phyloP scores from a whole-genome alignment of 2,329 filamentous ascomycete genomes.

The Aspergillus clavatus region DNA sequence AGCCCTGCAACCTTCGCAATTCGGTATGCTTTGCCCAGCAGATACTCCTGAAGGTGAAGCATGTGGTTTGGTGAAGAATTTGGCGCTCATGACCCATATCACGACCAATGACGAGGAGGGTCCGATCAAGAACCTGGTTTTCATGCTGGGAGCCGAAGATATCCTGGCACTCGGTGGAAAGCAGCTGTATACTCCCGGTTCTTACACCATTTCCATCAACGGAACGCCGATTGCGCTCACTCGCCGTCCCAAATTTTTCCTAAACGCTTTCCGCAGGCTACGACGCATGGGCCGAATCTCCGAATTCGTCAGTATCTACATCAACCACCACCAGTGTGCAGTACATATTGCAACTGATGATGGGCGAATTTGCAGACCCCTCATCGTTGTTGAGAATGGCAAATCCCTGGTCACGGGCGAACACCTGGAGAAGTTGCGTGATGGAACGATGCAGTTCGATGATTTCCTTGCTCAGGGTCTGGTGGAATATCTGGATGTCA shows the following conservation, averaged over 20 bases:
- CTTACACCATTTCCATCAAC: conserved; percentile 91
- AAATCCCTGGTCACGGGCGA: conserved; percentile 73
- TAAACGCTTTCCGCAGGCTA: conserved; percentile 78
- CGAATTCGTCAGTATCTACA: conserved; percentile 93
- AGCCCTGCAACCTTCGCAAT: conserved; percentile 94
- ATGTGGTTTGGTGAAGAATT: conserved; percentile 94
- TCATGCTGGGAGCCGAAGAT: conserved; percentile 77
- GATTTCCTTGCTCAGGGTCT: conserved; percentile 86
- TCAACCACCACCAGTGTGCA: conserved; percentile 86
- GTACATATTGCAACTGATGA: conserved; percentile 97
- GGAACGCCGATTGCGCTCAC: conserved; percentile 90
- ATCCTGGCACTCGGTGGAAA: conserved; percentile 75
- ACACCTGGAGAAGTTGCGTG: conserved; percentile 75
- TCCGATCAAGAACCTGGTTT: conserved; percentile 80
- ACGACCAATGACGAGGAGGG: conserved; percentile 94
- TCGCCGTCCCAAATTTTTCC: conserved; percentile 77
- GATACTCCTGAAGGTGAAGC: conserved; percentile 98
- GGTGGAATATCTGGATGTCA: conserved; percentile 95
- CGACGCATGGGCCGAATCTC: conserved; percentile 87
- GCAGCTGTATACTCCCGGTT: conserved; percentile 78
- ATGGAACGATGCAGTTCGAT: conserved; percentile 83
- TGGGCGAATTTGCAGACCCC: conserved; percentile 89
- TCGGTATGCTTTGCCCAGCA: conserved; percentile 94
- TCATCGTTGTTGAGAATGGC: conserved; percentile 89
- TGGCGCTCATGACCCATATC: conserved; percentile 98